Percentiles rank a stretch among this genome's conserved stretches.
Conservation (phyloP, 768 basidiomycete genomes). For the Panaeolus papilionaceus region DNA sequence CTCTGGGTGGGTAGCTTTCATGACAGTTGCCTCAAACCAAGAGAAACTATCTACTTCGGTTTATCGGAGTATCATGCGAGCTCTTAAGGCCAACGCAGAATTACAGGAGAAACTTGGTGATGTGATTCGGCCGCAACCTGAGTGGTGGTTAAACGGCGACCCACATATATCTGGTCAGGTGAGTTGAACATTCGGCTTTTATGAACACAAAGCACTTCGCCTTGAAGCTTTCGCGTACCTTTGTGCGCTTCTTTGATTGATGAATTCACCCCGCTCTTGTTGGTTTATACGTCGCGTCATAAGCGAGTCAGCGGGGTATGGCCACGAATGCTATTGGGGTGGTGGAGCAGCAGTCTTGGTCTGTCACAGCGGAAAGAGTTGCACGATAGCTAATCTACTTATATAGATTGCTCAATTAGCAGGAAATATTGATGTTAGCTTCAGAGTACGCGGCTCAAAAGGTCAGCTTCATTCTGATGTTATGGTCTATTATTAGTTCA, state of each 20-base stretch:
- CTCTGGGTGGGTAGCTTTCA: slow-evolving; percentile 70
- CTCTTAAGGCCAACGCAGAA: slow-evolving; percentile 56
- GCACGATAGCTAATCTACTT: neutral
- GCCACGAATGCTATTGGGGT: neutral
- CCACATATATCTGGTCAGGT: slow-evolving; percentile 75
- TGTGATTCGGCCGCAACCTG: slow-evolving; percentile 66
- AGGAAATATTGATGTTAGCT: slow-evolving; percentile 80
- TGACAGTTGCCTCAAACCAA: slow-evolving; percentile 75
- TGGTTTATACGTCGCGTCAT: neutral
- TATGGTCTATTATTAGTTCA: neutral
- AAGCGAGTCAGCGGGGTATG: neutral
- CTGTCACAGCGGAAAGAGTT: neutral
- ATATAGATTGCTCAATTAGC: slow-evolving; percentile 72
- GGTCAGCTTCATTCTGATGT: slow-evolving; percentile 47
- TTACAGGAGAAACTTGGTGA: slow-evolving; percentile 65
- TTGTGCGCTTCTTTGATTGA: neutral
- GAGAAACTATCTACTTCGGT: slow-evolving; percentile 81
- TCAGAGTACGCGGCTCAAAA: slow-evolving; percentile 75
- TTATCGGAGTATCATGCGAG: slow-evolving; percentile 67
- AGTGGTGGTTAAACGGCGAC: slow-evolving; percentile 81
- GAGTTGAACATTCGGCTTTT: slow-evolving; percentile 31
- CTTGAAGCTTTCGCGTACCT: neutral
- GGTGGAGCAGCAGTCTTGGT: neutral
- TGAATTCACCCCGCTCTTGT: neutral
- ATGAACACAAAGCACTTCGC: neutral